Evolutionary conservation across 768 basidiomycete species (phyloP).

Genomic region (Stropharia rugosoannulata): DNA sequence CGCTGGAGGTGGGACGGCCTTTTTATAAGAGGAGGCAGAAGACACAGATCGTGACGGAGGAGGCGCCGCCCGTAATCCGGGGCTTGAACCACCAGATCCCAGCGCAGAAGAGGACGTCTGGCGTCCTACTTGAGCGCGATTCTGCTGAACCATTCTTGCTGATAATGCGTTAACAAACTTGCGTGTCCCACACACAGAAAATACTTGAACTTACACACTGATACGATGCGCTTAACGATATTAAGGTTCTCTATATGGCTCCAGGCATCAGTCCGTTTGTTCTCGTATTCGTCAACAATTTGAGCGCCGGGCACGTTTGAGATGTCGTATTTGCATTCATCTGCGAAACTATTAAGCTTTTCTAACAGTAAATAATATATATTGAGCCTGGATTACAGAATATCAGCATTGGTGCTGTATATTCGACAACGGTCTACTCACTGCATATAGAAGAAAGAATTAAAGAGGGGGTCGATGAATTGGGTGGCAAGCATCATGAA

Average conservation of each 20-base stretch:
- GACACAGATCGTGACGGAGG: constrained; percentile 37
- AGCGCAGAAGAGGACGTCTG: constrained; percentile 34
- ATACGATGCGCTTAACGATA: constrained; percentile 82
- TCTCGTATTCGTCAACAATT: constrained; percentile 76
- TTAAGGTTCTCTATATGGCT: constrained; percentile 74
- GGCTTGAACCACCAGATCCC: constrained; percentile 30
- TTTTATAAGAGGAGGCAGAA: constrained; percentile 38
- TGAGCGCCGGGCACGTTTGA: constrained; percentile 63
- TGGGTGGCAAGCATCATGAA: constrained; percentile 86
- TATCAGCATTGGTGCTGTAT: neutral
- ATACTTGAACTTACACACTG: constrained; percentile 64
- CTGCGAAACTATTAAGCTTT: constrained; percentile 87
- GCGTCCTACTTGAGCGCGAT: constrained; percentile 33
- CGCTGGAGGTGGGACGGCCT: constrained; percentile 55
- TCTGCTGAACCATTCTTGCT: constrained; percentile 71
- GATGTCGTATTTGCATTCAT: constrained; percentile 73
- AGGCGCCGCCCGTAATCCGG: constrained; percentile 28
- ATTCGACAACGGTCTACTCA: constrained; percentile 41
- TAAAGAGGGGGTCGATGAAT: constrained; percentile 97
- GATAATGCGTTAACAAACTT: neutral
- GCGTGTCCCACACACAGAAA: neutral
- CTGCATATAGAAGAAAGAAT: constrained; percentile 99
- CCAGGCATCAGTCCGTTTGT: constrained; percentile 81
- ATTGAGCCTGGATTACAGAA: constrained; percentile 60
- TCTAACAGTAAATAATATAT: constrained; percentile 94